A percentile compares a stretch with the other conserved stretches of the same genome.
Evolutionary conservation across 805 yeast species (phyloP).

Genomic region (Barnettozyma pratensis): DNA sequence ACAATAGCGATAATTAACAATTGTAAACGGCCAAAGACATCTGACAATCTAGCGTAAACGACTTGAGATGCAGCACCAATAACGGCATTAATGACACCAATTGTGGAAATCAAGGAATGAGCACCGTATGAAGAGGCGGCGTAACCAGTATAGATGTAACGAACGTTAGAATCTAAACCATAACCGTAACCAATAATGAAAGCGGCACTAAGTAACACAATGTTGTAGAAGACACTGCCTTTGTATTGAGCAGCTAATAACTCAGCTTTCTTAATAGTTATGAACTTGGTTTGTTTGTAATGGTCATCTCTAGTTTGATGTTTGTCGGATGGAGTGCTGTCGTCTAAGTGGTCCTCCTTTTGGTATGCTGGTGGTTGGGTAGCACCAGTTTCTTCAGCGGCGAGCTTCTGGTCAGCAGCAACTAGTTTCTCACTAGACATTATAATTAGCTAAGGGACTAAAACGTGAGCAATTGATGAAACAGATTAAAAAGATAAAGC

Average conservation of each 20-base stretch:
- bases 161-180: slow-evolving; percentile 46
- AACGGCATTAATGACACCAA: slow-evolving; percentile 52
- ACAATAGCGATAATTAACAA: slow-evolving; percentile 43
- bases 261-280: slow-evolving; percentile 47
- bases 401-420: no score
- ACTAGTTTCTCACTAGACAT: no score
- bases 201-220: slow-evolving; percentile 36
- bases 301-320: slow-evolving; percentile 1
- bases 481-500: no score
- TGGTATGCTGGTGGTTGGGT: no score
- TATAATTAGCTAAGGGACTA: no score
- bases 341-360: not conserved
- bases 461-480: no score
- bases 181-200: slow-evolving; percentile 50
- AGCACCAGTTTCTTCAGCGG: no score
- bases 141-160: slow-evolving; percentile 44
- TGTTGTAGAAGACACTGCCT: slow-evolving; percentile 27
- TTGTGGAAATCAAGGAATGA: slow-evolving; percentile 55
- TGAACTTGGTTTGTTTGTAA: slow-evolving; percentile 26
- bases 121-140: slow-evolving; percentile 50
- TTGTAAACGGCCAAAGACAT: slow-evolving; percentile 61
- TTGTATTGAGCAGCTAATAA: slow-evolving; percentile 41
- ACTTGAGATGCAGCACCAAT: slow-evolving; percentile 66
- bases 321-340: not conserved
- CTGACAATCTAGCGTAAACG: slow-evolving; percentile 57